These are phyloP conservation scores for Tetracentron sinense DNA, from an alignment of 164 flowering plant species.

Conservation along the genomic window DNA sequence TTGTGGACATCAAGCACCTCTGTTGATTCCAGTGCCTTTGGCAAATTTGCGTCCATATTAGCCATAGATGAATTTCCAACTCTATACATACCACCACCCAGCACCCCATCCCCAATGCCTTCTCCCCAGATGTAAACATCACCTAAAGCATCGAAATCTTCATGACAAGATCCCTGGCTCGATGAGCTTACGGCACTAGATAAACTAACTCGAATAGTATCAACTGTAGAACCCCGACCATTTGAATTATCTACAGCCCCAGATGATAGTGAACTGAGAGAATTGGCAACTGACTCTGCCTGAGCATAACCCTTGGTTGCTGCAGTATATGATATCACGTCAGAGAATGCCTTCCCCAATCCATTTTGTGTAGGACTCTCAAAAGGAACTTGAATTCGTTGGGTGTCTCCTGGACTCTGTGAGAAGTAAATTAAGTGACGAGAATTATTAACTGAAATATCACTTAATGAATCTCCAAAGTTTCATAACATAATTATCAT, in stretches of 20 bases:
- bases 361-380: conserved; percentile 48
- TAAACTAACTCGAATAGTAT: conserved; percentile 67
- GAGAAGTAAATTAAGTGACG: conserved; percentile 7
- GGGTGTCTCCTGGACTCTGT: conserved; percentile 63
- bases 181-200: conserved; percentile 92
- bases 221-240: conserved; percentile 55
- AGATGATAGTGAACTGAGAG: conserved; percentile 34
- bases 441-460: background rate
- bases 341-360: conserved; percentile 73
- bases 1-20: conserved; percentile 69
- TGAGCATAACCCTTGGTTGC: conserved; percentile 32
- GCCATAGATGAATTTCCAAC: conserved; percentile 31
- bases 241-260: conserved; percentile 41
- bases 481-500: too few relatives aligned
- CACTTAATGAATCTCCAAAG: background rate
- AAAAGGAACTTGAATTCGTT: conserved; percentile 26
- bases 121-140: conserved; percentile 95
- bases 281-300: conserved; percentile 32
- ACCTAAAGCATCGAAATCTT: conserved; percentile 76
- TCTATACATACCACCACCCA: conserved; percentile 61
- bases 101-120: conserved; percentile 56
- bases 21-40: conserved; percentile 74
- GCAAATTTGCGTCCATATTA: conserved; percentile 59
- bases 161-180: conserved; percentile 78
- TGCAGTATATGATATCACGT: conserved; percentile 60